Evolutionary conservation across 306 rosid species (phyloP), one percentile per base, ranked within the genome.

Genomic region (Lablab purpureus): DNA sequence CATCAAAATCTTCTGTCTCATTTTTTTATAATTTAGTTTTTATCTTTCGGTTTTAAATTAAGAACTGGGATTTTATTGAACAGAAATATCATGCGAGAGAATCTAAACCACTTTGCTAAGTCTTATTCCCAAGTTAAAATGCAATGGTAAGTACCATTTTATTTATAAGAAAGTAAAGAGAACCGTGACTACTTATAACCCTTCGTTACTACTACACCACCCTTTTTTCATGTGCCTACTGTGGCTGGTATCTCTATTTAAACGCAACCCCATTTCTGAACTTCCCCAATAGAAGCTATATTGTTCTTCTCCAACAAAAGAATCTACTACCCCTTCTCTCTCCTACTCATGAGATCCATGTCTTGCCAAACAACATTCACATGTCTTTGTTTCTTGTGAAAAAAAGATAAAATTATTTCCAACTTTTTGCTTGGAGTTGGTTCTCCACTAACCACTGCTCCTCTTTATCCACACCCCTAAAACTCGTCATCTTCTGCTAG

Each of bases 361-460:
- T 76, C 85, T 83, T 72, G 90, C 91, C 98, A 93, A 93, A 87
- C 51, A 65, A 89, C 90, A 82, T 87, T 93, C 98, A 93, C 98
- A 89, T 91, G 98, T 83, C 88, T 85, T 84, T 87, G 98, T 93
- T 89, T 91, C 67, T 81, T 49, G 82, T 82, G 92, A 67, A 84
- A 67, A 4, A 84, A 82, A 73, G 79, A 84, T 82, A 73, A 81
- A 85, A 82, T 45, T 36, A 67, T 72, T 82, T 79, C 73, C 73
- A 65, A 46, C 85, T 55, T 90, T 85, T 83, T 70, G 79, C 84
- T 82, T 78, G 74, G 75, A 79, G 71, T 87, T 83, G 87, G 32
- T 50, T 89, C 87, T 83, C 87, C 87, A 76, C 88, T 79, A 85
- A 37, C 80, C 79, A 51, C 73, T 50, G 25, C 80, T 46, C 73